phyloP scores from a whole-genome alignment of 352 stramenopile species.

The Phytophthora hibernalis region DNA sequence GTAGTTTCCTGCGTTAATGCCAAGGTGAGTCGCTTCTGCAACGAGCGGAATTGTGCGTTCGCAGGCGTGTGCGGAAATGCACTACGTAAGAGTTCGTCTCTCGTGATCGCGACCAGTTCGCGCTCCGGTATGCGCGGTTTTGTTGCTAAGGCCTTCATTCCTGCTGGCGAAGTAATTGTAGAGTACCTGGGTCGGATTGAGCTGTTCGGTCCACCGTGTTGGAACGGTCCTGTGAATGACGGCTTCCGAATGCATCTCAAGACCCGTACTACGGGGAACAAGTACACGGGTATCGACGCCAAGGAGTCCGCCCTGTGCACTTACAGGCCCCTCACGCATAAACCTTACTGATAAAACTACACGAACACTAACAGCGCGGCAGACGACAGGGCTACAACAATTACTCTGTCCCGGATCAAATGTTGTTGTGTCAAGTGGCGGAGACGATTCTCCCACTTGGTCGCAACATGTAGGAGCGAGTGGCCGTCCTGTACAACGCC shows the following conservation, averaged over 20 bases:
- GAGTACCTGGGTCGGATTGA: not conserved
- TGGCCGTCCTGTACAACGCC: too few species aligned
- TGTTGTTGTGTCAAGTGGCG: not conserved
- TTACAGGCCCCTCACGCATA: too few species aligned
- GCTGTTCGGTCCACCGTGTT: too few species aligned
- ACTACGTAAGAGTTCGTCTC: not conserved
- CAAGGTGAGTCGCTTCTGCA: not conserved
- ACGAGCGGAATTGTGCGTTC: not conserved
- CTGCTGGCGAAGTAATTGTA: not conserved
- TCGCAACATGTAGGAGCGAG: conserved; percentile 1
- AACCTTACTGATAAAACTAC: too few species aligned
- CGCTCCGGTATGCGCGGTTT: not conserved
- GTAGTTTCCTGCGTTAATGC: not conserved
- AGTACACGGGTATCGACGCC: too few species aligned
- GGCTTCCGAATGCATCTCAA: too few species aligned
- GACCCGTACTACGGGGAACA: too few species aligned
- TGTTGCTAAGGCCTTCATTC: not conserved
- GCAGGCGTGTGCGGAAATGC: not conserved
- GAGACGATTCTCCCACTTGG: not conserved
- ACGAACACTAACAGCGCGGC: not conserved
- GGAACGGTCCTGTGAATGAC: too few species aligned
- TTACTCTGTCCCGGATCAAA: not conserved
- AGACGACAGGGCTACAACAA: not conserved
- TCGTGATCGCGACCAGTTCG: not conserved
- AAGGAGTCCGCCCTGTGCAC: too few species aligned